phyloP scores from a whole-genome alignment of 495 filamentous ascomycete species.

The Friedmanniomyces simplex region DNA sequence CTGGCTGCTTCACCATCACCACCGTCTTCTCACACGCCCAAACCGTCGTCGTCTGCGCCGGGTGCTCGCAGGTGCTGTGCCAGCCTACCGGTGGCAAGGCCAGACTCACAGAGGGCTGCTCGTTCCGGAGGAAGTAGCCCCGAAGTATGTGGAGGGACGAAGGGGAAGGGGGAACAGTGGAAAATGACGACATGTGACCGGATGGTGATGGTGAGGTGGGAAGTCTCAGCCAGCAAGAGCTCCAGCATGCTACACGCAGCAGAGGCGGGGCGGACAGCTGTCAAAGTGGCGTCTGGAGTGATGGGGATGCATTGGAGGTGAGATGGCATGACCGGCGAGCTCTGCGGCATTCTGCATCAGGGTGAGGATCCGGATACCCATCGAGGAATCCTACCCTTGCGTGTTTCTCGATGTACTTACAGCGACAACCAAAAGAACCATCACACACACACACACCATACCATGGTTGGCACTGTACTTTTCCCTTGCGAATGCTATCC shows the following conservation, averaged over 20 bases:
- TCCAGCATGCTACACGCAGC: too few relatives aligned
- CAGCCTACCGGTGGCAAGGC: conserved; percentile 98
- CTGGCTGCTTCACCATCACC: conserved; percentile 99
- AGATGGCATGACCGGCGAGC: conserved; percentile 13
- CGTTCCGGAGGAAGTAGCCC: conserved; percentile 96
- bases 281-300: neutral
- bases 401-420: neutral
- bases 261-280: too few relatives aligned
- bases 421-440: neutral
- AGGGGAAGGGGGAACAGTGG: neutral
- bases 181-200: neutral
- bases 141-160: neutral
- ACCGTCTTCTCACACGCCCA: conserved; percentile 99
- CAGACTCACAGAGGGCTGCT: conserved; percentile 94
- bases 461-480: neutral
- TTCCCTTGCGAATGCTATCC: too few relatives aligned
- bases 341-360: conserved; percentile 7
- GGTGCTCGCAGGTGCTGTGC: conserved; percentile 94
- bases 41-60: conserved; percentile 98
- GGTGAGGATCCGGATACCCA: conserved; percentile 10
- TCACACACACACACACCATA: neutral
- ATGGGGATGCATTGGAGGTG: conserved; percentile 8
- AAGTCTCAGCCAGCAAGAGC: neutral
- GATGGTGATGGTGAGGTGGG: neutral
- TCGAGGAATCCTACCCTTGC: conserved; percentile 14